phyloP scores from a whole-genome alignment of 108 stramenopile genomes.

The Nannochloropsis salina region DNA sequence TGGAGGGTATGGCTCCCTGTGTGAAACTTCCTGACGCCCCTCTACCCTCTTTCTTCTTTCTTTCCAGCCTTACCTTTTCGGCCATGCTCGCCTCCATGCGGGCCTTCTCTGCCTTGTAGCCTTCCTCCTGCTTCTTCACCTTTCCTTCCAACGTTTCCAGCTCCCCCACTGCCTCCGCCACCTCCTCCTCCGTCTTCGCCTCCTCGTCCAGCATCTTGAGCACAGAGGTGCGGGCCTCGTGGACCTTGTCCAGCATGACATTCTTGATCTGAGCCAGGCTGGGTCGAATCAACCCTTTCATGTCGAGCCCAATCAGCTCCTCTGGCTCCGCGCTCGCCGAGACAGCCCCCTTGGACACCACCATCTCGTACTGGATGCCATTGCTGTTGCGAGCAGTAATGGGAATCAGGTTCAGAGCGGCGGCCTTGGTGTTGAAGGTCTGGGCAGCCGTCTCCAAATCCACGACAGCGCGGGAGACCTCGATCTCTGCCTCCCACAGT shows the following conservation, averaged over 20 bases:
- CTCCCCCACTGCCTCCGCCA: slow-evolving; percentile 23
- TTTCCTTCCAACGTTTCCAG: slow-evolving; percentile 25
- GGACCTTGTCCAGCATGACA: slow-evolving; percentile 29
- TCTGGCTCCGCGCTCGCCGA: slow-evolving; percentile 21
- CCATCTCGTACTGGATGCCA: slow-evolving; percentile 27
- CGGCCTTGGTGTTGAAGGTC: slow-evolving; percentile 40
- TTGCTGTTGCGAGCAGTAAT: slow-evolving; percentile 21
- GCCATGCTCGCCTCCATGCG: slow-evolving; percentile 26
- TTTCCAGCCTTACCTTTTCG: neutral
- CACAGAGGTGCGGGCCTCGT: slow-evolving; percentile 23
- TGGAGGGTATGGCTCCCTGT: neutral
- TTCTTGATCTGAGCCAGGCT: slow-evolving; percentile 25
- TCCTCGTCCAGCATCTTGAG: slow-evolving; percentile 35
- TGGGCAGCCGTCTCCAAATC: slow-evolving; percentile 38
- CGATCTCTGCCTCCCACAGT: slow-evolving; percentile 45
- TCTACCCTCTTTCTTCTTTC: neutral
- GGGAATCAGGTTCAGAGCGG: slow-evolving; percentile 38
- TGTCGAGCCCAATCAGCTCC: slow-evolving; percentile 26
- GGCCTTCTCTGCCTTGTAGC: slow-evolving; percentile 28
- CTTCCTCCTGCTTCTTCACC: slow-evolving; percentile 31
- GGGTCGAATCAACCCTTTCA: slow-evolving; percentile 33
- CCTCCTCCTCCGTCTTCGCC: slow-evolving; percentile 32
- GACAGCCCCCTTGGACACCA: slow-evolving; percentile 18
- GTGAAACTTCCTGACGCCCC: neutral
- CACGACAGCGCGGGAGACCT: slow-evolving; percentile 30